Base-by-base conservation (phyloP, 202 grass and related monocot genomes). In the Saccharum hybrid region DNA sequence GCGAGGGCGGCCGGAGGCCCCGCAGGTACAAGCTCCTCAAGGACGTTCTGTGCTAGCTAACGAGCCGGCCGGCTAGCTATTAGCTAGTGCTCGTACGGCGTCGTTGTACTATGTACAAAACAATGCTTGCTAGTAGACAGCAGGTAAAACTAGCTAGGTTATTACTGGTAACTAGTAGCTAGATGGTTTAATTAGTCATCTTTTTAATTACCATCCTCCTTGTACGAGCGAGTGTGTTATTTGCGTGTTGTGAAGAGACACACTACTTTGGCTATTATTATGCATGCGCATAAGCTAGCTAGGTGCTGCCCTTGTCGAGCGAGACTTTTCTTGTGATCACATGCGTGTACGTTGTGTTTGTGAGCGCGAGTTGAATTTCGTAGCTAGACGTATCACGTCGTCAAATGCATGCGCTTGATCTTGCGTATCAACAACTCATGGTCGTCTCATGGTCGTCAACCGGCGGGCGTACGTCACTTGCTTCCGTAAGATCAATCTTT, bases 11-110 rank as follows among this genome's bases (percentile, higher is more conserved):
- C 54, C 77, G 86, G 71, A 80, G 92, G 42, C 70, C 86, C 46
- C 96, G 96, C 62, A 91, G 96, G 86, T 98, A 98, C 89, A 98
- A 98, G 91, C 91, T 98, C 38, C 93, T 98, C 46, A 98, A 98
- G 83, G 96, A 98, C 86, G 96, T 98, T 52, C 43, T 90, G 87
- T 49, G 56, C n/a, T 22, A 59, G 56, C 8, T 0, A 56, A 6
- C 52, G 0, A 19, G 18, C 51, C 16, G 6, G 46, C 12, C 5
- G 5, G 46, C 42, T 43, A 1, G 43, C 46, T 51, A 51, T 0
- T 4, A 49, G 51, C 51, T n/a, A 56, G 23, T 63, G 61, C 18
- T 49, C 22, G 68, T 63, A 62, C 43, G 43, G 16, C 56, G 60
- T 49, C 42, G 42, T 30, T 49, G 42, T 30, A 19, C 42, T 31